Evolutionary conservation across 495 filamentous ascomycete species (phyloP).

Genomic region (Staphylotrichum longicolle): DNA sequence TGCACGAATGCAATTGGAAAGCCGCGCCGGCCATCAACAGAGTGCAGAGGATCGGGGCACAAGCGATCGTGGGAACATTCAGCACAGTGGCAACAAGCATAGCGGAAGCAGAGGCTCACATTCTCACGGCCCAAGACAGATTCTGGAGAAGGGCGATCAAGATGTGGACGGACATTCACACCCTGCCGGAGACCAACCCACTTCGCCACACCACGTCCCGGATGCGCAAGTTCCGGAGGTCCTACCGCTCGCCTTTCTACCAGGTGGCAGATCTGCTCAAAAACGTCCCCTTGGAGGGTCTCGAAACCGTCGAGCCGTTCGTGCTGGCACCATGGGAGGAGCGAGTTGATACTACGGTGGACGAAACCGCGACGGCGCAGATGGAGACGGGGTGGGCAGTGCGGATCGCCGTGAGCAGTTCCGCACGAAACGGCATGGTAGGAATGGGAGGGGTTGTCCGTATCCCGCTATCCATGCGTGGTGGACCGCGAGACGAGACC

Average conservation of each 20-base stretch:
- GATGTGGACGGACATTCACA: not conserved
- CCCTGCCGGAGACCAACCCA: not conserved
- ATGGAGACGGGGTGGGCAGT: not conserved
- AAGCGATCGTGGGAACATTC: constrained; percentile 35
- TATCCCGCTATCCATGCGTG: no score
- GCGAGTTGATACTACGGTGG: not conserved
- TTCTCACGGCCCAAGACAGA: not conserved
- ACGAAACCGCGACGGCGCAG: not conserved
- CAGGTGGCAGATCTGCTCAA: not conserved
- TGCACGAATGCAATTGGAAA: constrained; percentile 33
- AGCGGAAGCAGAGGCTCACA: constrained; percentile 26
- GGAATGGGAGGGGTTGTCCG: no score
- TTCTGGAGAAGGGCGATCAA: constrained; percentile 4
- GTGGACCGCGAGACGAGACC: not conserved
- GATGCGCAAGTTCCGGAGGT: not conserved
- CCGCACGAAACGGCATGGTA: no score
- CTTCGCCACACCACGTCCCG: not conserved
- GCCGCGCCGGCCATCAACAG: constrained; percentile 25
- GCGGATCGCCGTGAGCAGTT: not conserved
- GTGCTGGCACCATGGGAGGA: not conserved
- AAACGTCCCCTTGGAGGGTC: not conserved
- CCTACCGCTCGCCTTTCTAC: not conserved
- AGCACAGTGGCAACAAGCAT: constrained; percentile 29
- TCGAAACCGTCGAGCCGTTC: not conserved
- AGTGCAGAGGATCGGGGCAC: constrained; percentile 36